Conservation (phyloP, 352 stramenopile species). For the Phytophthora quininea region DNA sequence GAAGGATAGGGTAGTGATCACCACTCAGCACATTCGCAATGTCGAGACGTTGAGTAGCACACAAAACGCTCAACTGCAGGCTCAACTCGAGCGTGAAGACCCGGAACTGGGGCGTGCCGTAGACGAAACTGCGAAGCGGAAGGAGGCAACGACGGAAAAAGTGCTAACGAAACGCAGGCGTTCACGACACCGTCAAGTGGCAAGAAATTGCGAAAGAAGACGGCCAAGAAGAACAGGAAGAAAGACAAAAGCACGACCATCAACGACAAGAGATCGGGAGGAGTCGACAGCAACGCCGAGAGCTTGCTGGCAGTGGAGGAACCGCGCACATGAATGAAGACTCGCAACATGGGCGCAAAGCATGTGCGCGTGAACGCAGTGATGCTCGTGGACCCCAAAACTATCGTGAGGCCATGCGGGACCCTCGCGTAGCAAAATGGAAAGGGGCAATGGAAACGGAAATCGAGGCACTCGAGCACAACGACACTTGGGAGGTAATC, state of each 20-base stretch:
- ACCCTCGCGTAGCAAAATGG: background rate
- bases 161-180: background rate
- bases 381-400: slow-evolving; percentile 13
- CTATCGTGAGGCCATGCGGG: slow-evolving; percentile 10
- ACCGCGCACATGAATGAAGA: background rate
- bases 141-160: background rate
- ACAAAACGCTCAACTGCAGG: slow-evolving; percentile 6
- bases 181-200: background rate
- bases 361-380: background rate
- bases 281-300: background rate
- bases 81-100: background rate
- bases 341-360: background rate
- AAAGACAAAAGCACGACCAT: background rate
- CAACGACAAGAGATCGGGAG: background rate
- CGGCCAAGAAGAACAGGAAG: background rate
- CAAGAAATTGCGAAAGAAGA: background rate
- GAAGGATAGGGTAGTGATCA: slow-evolving; percentile 4
- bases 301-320: background rate
- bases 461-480: slow-evolving; percentile 5
- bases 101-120: background rate
- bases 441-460: background rate
- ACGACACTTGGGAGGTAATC: slow-evolving; percentile 12
- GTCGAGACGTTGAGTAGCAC: slow-evolving; percentile 6
- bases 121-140: slow-evolving; percentile 1
- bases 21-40: background rate